Conservation (phyloP, 176 grass and related monocot genomes). For the Zea luxurians region DNA sequence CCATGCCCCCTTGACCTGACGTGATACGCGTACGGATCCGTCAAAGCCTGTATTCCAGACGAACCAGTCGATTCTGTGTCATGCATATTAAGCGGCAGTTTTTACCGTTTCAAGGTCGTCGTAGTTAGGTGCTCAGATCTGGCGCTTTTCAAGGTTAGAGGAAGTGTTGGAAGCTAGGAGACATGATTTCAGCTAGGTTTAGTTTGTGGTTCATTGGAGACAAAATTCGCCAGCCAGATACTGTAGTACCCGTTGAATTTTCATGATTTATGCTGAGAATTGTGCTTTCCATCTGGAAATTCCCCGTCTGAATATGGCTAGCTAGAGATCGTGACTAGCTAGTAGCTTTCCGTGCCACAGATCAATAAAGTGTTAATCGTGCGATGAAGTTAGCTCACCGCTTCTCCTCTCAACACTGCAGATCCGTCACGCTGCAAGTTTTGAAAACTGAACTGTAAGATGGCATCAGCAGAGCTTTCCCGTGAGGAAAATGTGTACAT, state of each 20-base stretch:
- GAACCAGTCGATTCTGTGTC: not conserved
- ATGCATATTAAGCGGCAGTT: not conserved
- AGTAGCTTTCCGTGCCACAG: not conserved
- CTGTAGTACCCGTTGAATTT: too few relatives aligned
- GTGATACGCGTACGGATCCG: not conserved
- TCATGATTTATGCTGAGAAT: not conserved
- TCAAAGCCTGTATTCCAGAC: not conserved
- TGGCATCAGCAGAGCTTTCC: constrained; percentile 59
- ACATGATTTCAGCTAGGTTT: not conserved
- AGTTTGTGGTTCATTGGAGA: too few relatives aligned
- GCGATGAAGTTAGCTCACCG: not conserved
- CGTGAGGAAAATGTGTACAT: constrained; percentile 88
- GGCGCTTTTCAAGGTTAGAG: not conserved
- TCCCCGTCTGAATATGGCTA: not conserved
- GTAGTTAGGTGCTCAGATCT: constrained; percentile 11
- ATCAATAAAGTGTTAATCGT: not conserved
- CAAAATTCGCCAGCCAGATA: not conserved
- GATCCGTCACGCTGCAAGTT: constrained; percentile 28
- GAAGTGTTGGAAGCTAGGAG: not conserved
- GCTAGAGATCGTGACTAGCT: not conserved
- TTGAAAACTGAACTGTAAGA: constrained; percentile 37
- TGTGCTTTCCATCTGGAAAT: not conserved
- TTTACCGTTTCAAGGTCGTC: not conserved
- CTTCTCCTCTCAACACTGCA: constrained; percentile 16
- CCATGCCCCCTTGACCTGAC: not conserved